Percentiles rank a stretch among this genome's conserved stretches.
Evolutionary conservation across 495 filamentous ascomycete genomes (phyloP).

Genomic region (Corynascus novoguineensis): DNA sequence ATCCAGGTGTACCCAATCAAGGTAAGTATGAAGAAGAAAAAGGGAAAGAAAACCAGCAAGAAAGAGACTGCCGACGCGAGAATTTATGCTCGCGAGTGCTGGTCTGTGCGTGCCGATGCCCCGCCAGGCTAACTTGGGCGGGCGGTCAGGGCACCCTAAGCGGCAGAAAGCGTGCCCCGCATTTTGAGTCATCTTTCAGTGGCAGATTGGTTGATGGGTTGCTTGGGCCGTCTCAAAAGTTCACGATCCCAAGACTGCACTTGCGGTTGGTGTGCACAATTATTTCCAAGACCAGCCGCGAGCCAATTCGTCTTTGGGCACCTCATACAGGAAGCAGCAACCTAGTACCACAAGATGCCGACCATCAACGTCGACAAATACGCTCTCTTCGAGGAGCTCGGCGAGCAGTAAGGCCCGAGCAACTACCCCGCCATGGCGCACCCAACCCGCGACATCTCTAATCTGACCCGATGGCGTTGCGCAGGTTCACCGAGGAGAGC

Average conservation of each 20-base stretch:
- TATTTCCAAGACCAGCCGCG: conserved; percentile 4
- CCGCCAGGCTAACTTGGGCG: not conserved
- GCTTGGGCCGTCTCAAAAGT: conserved; percentile 25
- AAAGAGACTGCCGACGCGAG: too few relatives aligned
- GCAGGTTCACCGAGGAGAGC: conserved; percentile 80
- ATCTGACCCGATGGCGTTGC: conserved; percentile 3
- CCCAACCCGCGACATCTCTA: not conserved
- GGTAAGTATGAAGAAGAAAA: conserved; percentile 31
- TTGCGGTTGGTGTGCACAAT: conserved; percentile 8
- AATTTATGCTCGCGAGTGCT: too few relatives aligned
- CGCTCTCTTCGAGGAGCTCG: conserved; percentile 85
- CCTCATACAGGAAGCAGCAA: not conserved
- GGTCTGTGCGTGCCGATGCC: conserved; percentile 17
- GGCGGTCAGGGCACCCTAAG: conserved; percentile 20
- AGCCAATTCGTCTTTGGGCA: conserved; percentile 15
- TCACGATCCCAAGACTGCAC: conserved; percentile 10
- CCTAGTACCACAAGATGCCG: conserved; percentile 54
- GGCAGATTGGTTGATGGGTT: conserved; percentile 1
- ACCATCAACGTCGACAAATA: conserved; percentile 95
- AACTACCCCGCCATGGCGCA: conserved; percentile 25
- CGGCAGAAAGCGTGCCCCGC: conserved; percentile 28
- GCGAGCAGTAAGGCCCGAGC: conserved; percentile 71
- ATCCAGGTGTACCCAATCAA: conserved; percentile 21
- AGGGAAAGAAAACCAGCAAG: conserved; percentile 10
- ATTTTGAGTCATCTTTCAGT: conserved; percentile 30